Evolutionary conservation across 2,329 filamentous ascomycete species (phyloP), one percentile per base, ranked within the genome.

Genomic region (Cadophora gregata): DNA sequence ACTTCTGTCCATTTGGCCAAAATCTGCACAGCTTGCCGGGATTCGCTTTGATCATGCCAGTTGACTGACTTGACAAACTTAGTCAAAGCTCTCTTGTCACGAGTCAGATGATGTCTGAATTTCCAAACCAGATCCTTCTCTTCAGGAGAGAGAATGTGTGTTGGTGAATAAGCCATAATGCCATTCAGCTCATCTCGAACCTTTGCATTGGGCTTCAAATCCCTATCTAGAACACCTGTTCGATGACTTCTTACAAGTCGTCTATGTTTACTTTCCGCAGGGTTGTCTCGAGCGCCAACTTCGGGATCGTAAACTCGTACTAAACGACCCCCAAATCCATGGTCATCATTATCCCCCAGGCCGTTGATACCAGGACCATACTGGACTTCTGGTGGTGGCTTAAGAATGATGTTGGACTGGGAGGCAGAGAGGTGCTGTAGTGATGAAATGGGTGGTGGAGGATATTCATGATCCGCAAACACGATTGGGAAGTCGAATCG

Each of bases 1-100:
- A 99, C 97, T 71, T 97, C 93, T 0, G 92, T 96, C 96, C 96
- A 99, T 73, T 94, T 95, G 0, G 91, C 88, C 21, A 99, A 85
- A 4, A 99, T 88, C 68, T 96, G 93, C 27, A 96, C 92, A 6
- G 95, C 94, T 80, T 97, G 93, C 67, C 92, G 90, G 4, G 92
- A 89, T 82, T 99, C 95, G 68, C 88, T 88, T 56, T 87, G 86
- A 77, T 97, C 95, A 59, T 87, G 88, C 95, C 96, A 99, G 72
- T 96, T 94, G 47, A 97, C 95, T 0, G 95, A 97, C 78, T 98
- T 99, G 77, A 98, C 93, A 73, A 99, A 97, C 75, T 99, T 99
- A 38, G 95, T 99, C 66, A 98, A 83, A 2, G 95, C 92, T 74
- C 91, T 85, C 79, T 99, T 99, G 77, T 99, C 94, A 65, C 93